Base-by-base conservation (phyloP, 1,139 yeast genomes). In the Martiniozyma asiatica region DNA sequence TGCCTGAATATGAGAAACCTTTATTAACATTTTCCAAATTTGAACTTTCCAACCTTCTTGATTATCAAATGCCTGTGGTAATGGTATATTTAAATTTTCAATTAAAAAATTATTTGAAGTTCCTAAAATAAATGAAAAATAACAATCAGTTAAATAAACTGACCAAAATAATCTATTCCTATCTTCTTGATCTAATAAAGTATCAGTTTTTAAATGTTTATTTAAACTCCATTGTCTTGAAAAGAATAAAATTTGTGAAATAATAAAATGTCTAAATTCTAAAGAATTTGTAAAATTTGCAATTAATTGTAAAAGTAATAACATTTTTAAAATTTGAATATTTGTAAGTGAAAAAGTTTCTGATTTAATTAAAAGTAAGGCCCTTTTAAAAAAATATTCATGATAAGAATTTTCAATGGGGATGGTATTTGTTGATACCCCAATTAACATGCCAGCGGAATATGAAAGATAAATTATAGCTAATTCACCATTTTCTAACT, bases 251-350 rank as follows among this genome's bases (percentile, higher is more conserved):
- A 65, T 44, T n/a, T 61, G 45, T 0, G 72, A 71, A 36, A 63
- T 58, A 11, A 65, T 56, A 21, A 65, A 63, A 71, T 71, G 66
- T 0, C 68, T 53, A 17, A 64, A 61, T 70, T 72, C 65, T n/a
- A n/a, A n/a, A 0, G 69, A 57, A 6, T 63, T 14, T 14, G 29
- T 22, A 58, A 32, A 58, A 8, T 31, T 8, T 3, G 35, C 20
- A 13, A 34, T 20, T 2, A 34, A 16, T 29, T 26, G 31, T 8
- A 66, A 41, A 8, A 65, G 43, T 17, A 65, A 34, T 25, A 65
- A 39, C 33, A 63, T 52, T 35, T 56, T 56, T 4, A 66, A 50
- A n/a, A 42, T 36, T 26, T 40, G 41, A 16, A 38, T 29, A 30
- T 30, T 30, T 10, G 32, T 21, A 5, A 30, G 16, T 13, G 22